Percentiles rank a stretch among this genome's conserved stretches.
These are phyloP conservation scores for Leccinum broughii DNA, from an alignment of 768 basidiomycete genomes.

Conservation along the genomic window DNA sequence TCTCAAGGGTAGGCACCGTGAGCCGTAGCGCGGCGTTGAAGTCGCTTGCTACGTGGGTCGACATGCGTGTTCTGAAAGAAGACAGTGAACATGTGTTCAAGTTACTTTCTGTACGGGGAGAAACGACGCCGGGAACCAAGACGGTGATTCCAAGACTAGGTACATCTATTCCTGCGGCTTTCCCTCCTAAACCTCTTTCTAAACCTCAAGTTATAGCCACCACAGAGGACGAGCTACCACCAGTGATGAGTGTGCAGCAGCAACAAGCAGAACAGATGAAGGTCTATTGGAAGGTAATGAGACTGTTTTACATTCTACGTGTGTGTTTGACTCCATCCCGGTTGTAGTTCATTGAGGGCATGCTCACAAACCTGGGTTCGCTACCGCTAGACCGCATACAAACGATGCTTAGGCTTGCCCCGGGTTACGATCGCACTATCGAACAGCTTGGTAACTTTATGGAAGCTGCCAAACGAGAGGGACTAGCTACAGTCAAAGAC, in stretches of 20 bases:
- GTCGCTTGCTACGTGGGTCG: constrained; percentile 81
- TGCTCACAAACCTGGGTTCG: constrained; percentile 84
- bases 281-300: constrained; percentile 79
- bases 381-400: constrained; percentile 84
- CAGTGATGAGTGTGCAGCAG: constrained; percentile 61
- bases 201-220: constrained; percentile 20
- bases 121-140: constrained; percentile 32
- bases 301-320: neutral
- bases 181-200: neutral
- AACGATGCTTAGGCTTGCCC: constrained; percentile 81
- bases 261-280: constrained; percentile 85
- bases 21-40: constrained; percentile 66
- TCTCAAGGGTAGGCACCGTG: constrained; percentile 59
- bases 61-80: constrained; percentile 78
- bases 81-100: constrained; percentile 58
- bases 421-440: constrained; percentile 74
- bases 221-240: constrained; percentile 47
- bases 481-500: constrained; percentile 66
- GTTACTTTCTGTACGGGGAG: constrained; percentile 64
- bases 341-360: constrained; percentile 80
- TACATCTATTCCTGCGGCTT: constrained; percentile 5
- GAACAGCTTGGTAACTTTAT: constrained; percentile 81
- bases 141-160: constrained; percentile 27
- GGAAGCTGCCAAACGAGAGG: constrained; percentile 79
- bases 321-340: constrained; percentile 2